phyloP scores from a whole-genome alignment of 805 yeast genomes.

The Metschnikowia amazonensis region DNA sequence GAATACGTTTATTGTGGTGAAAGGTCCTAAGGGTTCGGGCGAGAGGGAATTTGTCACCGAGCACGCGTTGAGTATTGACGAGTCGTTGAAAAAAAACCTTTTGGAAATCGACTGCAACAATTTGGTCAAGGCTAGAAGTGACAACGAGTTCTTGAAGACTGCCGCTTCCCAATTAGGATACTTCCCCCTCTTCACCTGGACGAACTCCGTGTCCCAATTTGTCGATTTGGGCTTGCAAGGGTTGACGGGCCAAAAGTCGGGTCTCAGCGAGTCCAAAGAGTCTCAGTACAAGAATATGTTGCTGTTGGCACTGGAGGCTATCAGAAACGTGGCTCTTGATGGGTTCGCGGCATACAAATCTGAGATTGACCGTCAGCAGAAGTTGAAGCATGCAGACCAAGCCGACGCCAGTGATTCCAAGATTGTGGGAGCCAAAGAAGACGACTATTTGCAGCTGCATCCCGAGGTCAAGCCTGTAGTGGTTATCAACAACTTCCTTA shows the following conservation, averaged over 20 bases:
- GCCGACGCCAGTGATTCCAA: slow-evolving; percentile 19
- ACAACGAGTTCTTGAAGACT: slow-evolving; percentile 59
- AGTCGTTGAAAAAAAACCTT: slow-evolving; percentile 40
- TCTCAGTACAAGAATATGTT: slow-evolving; percentile 78
- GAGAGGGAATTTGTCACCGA: slow-evolving; percentile 74
- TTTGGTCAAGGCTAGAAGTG: slow-evolving; percentile 69
- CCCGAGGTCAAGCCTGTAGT: slow-evolving; percentile 84
- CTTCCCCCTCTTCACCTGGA: slow-evolving; percentile 92
- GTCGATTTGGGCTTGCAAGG: slow-evolving; percentile 86
- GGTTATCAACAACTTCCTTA: slow-evolving; percentile 70
- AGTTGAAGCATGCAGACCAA: slow-evolving; percentile 9
- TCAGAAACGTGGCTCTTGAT: slow-evolving; percentile 54
- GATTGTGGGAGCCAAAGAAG: slow-evolving; percentile 54
- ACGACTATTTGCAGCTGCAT: slow-evolving; percentile 76
- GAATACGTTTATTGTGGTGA: slow-evolving; percentile 83
- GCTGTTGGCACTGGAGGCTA: slow-evolving; percentile 63
- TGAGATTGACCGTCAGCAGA: slow-evolving; percentile 21
- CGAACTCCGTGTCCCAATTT: slow-evolving; percentile 71
- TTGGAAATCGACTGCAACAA: slow-evolving; percentile 76
- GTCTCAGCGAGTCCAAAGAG: slow-evolving; percentile 79
- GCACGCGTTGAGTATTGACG: slow-evolving; percentile 57
- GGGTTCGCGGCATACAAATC: slow-evolving; percentile 30
- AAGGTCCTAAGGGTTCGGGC: slow-evolving; percentile 96
- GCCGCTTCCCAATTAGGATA: slow-evolving; percentile 82
- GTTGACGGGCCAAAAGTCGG: slow-evolving; percentile 90